Base-by-base conservation (phyloP, 306 rosid genomes). In the Quillaja saponaria region DNA sequence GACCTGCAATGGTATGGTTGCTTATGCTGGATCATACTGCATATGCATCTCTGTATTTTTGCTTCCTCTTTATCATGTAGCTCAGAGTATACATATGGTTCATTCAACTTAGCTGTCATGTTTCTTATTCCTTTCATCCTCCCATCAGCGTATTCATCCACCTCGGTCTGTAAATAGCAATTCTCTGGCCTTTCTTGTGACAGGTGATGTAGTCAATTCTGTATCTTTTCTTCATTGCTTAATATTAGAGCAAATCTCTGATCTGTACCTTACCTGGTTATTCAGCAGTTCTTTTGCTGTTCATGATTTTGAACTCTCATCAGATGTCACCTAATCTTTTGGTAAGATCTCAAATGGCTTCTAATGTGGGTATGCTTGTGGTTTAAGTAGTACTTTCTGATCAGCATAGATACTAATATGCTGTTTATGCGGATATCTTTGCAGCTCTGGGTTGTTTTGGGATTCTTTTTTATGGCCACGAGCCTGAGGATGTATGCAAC, bases 401-500 rank as follows among this genome's bases (percentile, higher is more conserved):
- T 25, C 2, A 1, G 4, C 31, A 1, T 1, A 1, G 31, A 2
- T 25, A 25, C 4, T 25, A 25, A 25, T 25, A 25, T 6, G 28
- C 38, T 19, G 33, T 44, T 34, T 34, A 28, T 16, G 37, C 7
- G 44, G 42, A 47, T 64, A 10, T 64, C 47, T 67, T 49, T 77
- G 63, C 54, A 88, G 96, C 95, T 92, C 11, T 92, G 96, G 99
- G 78, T 89, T 34, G 99, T 92, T 62, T 94, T 92, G 20, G 99
- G 96, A 53, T 96, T 92, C 75, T 92, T 92, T 80, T 61, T 92
- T 80, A 85, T 87, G 96, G 96, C 99, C 39, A 92, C 99, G 58
- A 87, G 87, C 25, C 74, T 89, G 66, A 79, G 99, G 82, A 89
- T 92, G 99, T 92, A 92, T 13, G 99, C 99, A 47, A 88, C 98